Base-by-base conservation (phyloP, 2,329 filamentous ascomycete genomes). In the Cladosporium sp. region DNA sequence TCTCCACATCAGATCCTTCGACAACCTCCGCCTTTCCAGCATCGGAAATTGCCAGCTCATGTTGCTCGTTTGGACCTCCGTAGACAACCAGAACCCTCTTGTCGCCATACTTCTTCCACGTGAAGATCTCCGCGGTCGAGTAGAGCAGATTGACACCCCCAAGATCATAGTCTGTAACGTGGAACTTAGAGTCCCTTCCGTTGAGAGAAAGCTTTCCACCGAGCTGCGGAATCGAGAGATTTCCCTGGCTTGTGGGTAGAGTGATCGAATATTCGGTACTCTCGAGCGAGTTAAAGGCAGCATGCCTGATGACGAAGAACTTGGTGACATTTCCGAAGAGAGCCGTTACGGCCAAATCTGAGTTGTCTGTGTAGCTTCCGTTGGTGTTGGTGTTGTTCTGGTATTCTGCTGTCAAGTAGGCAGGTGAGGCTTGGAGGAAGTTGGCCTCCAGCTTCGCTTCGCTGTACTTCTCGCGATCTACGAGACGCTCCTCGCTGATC, bases 361-460 rank as follows among this genome's bases (percentile, higher is more conserved):
- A 55, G 27, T 75, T 79, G 4, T 73, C 62, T 20, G 74, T 82
- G 60, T 78, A 80, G 2, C 78, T 70, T 19, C 78, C 77, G 6
- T 70, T 69, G 8, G 73, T 66, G 30, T 65, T 66, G 3, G 60
- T 73, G 30, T 71, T 63, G 57, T 74, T 70, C 9, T 76, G 75
- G 1, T 82, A 77, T 0, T 70, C 73, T 0, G 82, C 78, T 2
- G 78, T 78, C 15, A 89, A 69, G 58, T 88, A 91, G 0, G 78
- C 80, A 0, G 85, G 84, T 0, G 85, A 87, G 0, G 82, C 84
- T 57, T 84, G 84, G 46, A 88, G 66, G 66, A 92, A 92, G 57
- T 88, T 85, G 20, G 80, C 85, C 55, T 88, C 72, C 1, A 92
- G 77, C 61, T 92, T 93, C 20, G 87, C 72, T 64, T 93, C 86